These are phyloP conservation scores for Linanthus parryae DNA, from an alignment of 148 eudicot species.

Conservation along the genomic window DNA sequence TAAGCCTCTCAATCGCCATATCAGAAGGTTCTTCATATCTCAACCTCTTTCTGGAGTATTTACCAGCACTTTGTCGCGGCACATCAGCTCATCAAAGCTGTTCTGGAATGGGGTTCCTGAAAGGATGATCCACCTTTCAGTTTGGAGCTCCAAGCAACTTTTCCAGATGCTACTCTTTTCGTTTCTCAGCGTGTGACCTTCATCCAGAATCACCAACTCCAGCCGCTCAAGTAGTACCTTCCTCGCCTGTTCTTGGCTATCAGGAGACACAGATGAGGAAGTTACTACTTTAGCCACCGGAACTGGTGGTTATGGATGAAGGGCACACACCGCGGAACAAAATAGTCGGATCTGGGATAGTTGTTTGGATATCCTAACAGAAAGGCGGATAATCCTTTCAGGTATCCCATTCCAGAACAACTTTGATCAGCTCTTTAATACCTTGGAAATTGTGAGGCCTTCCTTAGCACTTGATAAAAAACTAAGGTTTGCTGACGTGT, in stretches of 20 bases:
- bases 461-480: conserved; percentile 19
- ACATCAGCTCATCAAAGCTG: too few species aligned
- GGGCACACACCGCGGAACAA: conserved; percentile 80
- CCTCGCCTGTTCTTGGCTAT: conserved; percentile 39
- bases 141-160: conserved; percentile 42
- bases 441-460: conserved; percentile 49
- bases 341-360: conserved; percentile 47
- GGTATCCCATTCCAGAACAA: conserved; percentile 95
- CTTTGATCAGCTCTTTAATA: conserved; percentile 64
- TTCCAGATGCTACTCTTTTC: conserved; percentile 46
- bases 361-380: conserved; percentile 47
- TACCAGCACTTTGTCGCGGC: too few species aligned
- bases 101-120: conserved; percentile 47
- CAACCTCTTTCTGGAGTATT: too few species aligned
- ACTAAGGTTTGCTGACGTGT: neutral
- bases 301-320: conserved; percentile 52
- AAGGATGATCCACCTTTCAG: conserved; percentile 43
- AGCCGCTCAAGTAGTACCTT: conserved; percentile 43
- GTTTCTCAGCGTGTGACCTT: conserved; percentile 83
- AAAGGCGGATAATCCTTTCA: conserved; percentile 62
- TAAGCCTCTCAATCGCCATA: conserved; percentile 25
- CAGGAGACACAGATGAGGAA: conserved; percentile 15
- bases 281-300: conserved; percentile 42
- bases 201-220: conserved; percentile 45
- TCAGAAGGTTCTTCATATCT: too few species aligned